phyloP scores from a whole-genome alignment of 2,329 filamentous ascomycete genomes.

The Colletotrichum euphorbiae region DNA sequence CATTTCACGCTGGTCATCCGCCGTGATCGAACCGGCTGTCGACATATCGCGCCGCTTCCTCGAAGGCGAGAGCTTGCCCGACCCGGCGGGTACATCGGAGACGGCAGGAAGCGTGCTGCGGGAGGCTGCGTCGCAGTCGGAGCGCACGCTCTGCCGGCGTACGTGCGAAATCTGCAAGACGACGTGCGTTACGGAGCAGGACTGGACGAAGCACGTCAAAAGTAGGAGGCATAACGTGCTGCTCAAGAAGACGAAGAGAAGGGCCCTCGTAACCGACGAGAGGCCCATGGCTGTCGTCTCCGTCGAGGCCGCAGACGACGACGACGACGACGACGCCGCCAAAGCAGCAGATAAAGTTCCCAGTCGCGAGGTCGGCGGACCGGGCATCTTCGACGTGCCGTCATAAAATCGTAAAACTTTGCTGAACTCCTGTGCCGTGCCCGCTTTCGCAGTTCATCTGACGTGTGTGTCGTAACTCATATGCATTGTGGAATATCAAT shows the following conservation, averaged over 20 bases:
- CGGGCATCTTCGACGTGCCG: conserved; percentile 26
- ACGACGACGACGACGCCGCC: neutral
- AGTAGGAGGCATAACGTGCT: conserved; percentile 51
- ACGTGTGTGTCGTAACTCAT: conserved; percentile 8
- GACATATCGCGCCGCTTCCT: conserved; percentile 74
- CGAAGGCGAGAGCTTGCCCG: conserved; percentile 62
- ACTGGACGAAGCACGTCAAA: conserved; percentile 55
- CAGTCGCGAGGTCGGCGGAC: conserved; percentile 23
- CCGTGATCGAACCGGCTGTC: conserved; percentile 75
- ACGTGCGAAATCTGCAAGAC: conserved; percentile 81
- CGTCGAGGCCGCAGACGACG: neutral
- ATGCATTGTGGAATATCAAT: neutral
- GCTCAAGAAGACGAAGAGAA: conserved; percentile 51
- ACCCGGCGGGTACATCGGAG: conserved; percentile 60
- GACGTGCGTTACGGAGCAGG: conserved; percentile 67
- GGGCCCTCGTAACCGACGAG: conserved; percentile 49
- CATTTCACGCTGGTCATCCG: conserved; percentile 67
- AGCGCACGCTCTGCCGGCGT: conserved; percentile 66
- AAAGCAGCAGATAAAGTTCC: conserved; percentile 8
- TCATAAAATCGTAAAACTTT: conserved; percentile 12
- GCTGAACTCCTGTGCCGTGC: conserved; percentile 4
- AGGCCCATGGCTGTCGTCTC: conserved; percentile 31
- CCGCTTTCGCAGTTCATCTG: conserved; percentile 9
- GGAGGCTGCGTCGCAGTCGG: conserved; percentile 56
- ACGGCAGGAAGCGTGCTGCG: conserved; percentile 68